These are phyloP conservation scores for Blastocystis sp. DNA, from an alignment of 352 stramenopile genomes.

Conservation along the genomic window DNA sequence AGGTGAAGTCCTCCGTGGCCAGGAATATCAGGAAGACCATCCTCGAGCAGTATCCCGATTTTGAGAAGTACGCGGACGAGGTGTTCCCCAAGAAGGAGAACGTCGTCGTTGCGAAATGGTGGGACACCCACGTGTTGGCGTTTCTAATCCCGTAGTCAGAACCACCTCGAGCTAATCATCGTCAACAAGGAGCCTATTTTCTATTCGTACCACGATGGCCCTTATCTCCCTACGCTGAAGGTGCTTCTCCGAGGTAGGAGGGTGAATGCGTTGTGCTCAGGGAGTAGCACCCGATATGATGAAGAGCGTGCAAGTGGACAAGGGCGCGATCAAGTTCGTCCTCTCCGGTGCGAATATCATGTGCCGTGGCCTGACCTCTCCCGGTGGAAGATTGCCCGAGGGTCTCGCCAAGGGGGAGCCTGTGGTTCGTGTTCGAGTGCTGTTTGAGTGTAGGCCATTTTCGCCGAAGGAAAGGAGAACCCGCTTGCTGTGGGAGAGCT, in stretches of 20 bases:
- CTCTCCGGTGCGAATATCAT: conserved; percentile 96
- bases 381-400: conserved; percentile 85
- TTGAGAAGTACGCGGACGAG: conserved; percentile 79
- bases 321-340: conserved; percentile 93
- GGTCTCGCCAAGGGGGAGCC: conserved; percentile 80
- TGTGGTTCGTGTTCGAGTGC: conserved; percentile 75
- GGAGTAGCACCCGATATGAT: conserved; percentile 83
- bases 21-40: conserved; percentile 88
- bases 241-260: conserved; percentile 86
- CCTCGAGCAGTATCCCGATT: conserved; percentile 84
- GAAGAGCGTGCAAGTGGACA: conserved; percentile 88
- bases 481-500: conserved; percentile 92
- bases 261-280: conserved; percentile 10
- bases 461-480: conserved; percentile 93
- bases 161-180: conserved; percentile 84
- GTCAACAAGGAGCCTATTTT: conserved; percentile 86
- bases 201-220: conserved; percentile 91
- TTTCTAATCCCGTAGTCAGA: conserved; percentile 78
- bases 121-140: conserved; percentile 60
- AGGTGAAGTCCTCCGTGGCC: conserved; percentile 93
- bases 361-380: conserved; percentile 92
- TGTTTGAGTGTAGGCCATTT: conserved; percentile 79
- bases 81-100: conserved; percentile 89
- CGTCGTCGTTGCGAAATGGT: conserved; percentile 86
- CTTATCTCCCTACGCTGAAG: conserved; percentile 91